Evolutionary conservation across 1,284 basidiomycete species (phyloP).

Genomic region (Tranzscheliella williamsii): DNA sequence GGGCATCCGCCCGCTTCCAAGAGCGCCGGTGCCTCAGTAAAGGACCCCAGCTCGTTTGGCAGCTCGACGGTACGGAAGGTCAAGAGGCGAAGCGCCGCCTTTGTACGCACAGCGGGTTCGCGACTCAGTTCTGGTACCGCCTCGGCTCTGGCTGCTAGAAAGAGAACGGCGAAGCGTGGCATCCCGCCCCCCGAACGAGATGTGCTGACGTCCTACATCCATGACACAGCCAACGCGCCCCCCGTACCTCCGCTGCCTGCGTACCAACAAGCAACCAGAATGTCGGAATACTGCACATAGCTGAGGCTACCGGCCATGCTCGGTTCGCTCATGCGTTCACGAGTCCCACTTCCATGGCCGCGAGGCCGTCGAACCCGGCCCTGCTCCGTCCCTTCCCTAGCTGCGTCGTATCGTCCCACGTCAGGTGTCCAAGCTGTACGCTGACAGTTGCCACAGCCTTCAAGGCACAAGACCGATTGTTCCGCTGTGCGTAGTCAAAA

Average conservation of each 20-base stretch:
- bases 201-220: constrained; percentile 12
- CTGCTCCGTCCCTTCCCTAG: too few species aligned
- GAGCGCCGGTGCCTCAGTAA: background rate
- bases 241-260: constrained; percentile 26
- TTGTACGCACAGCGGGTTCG: constrained; percentile 16
- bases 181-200: constrained; percentile 8
- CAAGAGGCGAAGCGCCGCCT: constrained; percentile 15
- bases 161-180: constrained; percentile 1
- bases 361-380: too few species aligned
- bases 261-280: constrained; percentile 20
- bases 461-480: too few species aligned
- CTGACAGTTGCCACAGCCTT: too few species aligned
- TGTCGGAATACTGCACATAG: too few species aligned
- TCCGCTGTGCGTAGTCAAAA: too few species aligned
- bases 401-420: too few species aligned
- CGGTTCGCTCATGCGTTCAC: too few species aligned
- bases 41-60: background rate
- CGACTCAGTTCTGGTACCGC: constrained; percentile 22
- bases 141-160: constrained; percentile 18
- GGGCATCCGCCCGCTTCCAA: background rate
- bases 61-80: constrained; percentile 7
- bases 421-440: too few species aligned
- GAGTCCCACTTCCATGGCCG: too few species aligned
- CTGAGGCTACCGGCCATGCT: too few species aligned
- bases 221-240: constrained; percentile 9